Conservation (phyloP, 2,329 filamentous ascomycete genomes). For the Aspergillus costaricaensis region DNA sequence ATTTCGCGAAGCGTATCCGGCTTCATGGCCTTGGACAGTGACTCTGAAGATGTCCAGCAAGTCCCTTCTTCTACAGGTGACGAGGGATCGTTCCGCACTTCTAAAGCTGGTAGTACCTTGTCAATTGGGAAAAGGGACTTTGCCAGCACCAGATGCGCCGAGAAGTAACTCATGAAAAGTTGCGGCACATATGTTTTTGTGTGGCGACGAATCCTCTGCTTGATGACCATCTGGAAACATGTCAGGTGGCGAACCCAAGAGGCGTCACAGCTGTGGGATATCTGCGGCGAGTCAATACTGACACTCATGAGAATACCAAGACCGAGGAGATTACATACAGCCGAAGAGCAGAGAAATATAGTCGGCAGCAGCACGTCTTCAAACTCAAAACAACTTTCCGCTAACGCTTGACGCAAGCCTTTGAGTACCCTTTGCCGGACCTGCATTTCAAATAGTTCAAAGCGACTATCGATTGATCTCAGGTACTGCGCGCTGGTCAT, state of each 20-base stretch:
- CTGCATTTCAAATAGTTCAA: conserved; percentile 3
- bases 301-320: background rate
- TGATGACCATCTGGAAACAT: conserved; percentile 10
- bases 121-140: conserved; percentile 2
- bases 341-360: conserved; percentile 12
- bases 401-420: conserved; percentile 5
- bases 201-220: background rate
- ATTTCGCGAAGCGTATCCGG: background rate
- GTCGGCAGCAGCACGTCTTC: conserved; percentile 9
- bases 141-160: conserved; percentile 1
- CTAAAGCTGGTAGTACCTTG: background rate
- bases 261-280: conserved; percentile 8
- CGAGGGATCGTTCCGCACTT: background rate
- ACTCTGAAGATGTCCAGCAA: background rate
- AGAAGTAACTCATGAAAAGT: conserved; percentile 5
- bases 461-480: conserved; percentile 1
- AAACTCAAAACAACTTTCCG: background rate
- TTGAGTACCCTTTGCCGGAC: conserved; percentile 3
- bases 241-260: conserved; percentile 8
- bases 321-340: background rate
- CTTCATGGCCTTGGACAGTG: background rate
- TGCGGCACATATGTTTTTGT: background rate
- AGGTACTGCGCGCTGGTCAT: conserved; percentile 12
- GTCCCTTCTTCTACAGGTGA: background rate
- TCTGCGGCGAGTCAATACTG: background rate